Conservation (phyloP, 257 asterid genomes). For the Cordia subcordata region DNA sequence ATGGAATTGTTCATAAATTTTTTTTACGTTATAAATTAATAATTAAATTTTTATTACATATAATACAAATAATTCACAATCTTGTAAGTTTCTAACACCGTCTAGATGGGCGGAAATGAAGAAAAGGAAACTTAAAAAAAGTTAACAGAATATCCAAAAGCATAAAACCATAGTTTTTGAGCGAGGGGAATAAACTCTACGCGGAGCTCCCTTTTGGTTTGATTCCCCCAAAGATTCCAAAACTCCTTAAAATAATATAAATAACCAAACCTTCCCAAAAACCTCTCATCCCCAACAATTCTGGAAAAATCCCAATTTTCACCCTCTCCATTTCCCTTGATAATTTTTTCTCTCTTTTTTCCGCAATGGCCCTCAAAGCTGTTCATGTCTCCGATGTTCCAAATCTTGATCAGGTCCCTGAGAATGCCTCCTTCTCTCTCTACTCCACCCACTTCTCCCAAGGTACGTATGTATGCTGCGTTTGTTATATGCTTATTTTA, state of each 20-base stretch:
- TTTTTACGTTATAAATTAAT: no score
- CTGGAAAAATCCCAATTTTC: slow-evolving; percentile 10
- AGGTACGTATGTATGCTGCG: slow-evolving; percentile 20
- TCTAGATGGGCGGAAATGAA: no score
- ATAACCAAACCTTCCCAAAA: not conserved
- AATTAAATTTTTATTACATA: no score
- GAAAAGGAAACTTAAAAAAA: not conserved
- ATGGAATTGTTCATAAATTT: no score
- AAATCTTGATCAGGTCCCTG: slow-evolving; percentile 68
- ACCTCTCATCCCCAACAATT: slow-evolving; percentile 22
- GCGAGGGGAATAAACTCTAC: no score
- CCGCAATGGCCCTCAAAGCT: slow-evolving; percentile 78
- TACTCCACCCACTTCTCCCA: slow-evolving; percentile 42
- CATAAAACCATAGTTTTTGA: no score
- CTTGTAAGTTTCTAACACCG: no score
- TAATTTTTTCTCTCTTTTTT: not conserved
- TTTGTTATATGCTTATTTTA: not conserved
- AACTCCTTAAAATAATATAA: no score
- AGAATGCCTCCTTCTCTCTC: slow-evolving; percentile 35
- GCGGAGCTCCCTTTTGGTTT: no score
- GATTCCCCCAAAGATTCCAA: no score
- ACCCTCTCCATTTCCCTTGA: slow-evolving; percentile 11
- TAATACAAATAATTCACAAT: no score
- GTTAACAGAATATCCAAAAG: not conserved
- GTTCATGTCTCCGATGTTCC: slow-evolving; percentile 90